Base-by-base conservation (phyloP, 2,329 filamentous ascomycete genomes). In the Colletotrichum sublineola region DNA sequence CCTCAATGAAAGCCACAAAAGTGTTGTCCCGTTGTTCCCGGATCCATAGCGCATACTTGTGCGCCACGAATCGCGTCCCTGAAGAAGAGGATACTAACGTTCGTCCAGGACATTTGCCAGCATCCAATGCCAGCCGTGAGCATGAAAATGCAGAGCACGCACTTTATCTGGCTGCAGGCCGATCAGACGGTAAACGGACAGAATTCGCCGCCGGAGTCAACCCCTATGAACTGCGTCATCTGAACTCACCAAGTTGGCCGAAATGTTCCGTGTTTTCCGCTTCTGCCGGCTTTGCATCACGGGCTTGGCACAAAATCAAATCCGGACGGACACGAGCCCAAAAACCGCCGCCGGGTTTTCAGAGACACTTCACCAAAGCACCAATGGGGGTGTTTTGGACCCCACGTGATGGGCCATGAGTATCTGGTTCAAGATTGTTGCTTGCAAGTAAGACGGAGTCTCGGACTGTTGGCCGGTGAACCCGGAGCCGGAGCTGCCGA, bases 1-100 rank as follows among this genome's bases (percentile, higher is more conserved):
- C 12, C 24, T 12, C 11, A 1, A 29, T 15, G 2, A 15, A 15
- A 1, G n/a, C 2, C 1, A 48, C 1, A 8, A 24, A 3, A 11
- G 18, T 48, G 46, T 9, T n/a, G n/a, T 14, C 46, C 46, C 24
- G 24, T 24, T 24, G 24, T 24, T 24, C 1, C 24, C 24, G 24
- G 24, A 24, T 1, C 24, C 24, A 24, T 24, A 24, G 24, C 24
- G 24, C 24, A 24, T 24, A 24, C 24, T 24, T 24, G 24, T 24
- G 24, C 24, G 24, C 24, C 24, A 24, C 24, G 24, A 24, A 24
- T 24, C 24, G 24, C 24, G 24, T 24, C 24, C 24, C 24, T 24
- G 24, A 24, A 24, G 24, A 24, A 24, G 24, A 24, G 24, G 24
- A 24, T 24, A 24, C 24, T 24, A 24, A 24, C 24, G 24, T 24